Evolutionary conservation across 257 asterid species (phyloP).

Genomic region (Orobanche coerulescens): DNA sequence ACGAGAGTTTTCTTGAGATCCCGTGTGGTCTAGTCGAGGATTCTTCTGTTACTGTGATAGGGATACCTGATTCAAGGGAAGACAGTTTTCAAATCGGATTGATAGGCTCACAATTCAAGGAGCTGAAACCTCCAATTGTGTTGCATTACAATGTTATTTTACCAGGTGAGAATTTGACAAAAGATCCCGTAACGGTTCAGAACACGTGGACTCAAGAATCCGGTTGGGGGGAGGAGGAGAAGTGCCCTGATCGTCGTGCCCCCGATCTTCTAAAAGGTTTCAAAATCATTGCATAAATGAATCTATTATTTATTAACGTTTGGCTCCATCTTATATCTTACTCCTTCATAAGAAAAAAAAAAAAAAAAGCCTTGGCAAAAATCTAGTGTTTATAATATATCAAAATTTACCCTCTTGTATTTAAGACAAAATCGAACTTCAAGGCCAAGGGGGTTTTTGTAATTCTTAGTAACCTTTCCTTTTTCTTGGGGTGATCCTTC

Average conservation of each 20-base stretch:
- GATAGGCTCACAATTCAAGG: slow-evolving; percentile 50
- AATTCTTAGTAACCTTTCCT: no score
- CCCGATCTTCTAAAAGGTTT: slow-evolving; percentile 41
- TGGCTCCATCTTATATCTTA: no score
- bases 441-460: no score
- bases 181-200: slow-evolving; percentile 58
- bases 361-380: no score
- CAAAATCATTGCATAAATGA: not conserved
- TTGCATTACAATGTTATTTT: slow-evolving; percentile 56
- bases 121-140: slow-evolving; percentile 53
- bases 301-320: no score
- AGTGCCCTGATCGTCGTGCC: slow-evolving; percentile 66
- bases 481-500: no score
- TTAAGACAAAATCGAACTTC: no score
- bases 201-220: slow-evolving; percentile 72
- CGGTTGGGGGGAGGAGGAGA: slow-evolving; percentile 88
- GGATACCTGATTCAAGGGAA: slow-evolving; percentile 49
- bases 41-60: slow-evolving; percentile 79
- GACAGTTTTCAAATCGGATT: slow-evolving; percentile 64
- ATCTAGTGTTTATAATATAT: no score
- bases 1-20: slow-evolving; percentile 35
- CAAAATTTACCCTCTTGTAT: no score
- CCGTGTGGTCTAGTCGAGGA: slow-evolving; percentile 90
- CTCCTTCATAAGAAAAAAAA: no score
- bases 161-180: slow-evolving; percentile 73